Percentiles rank a stretch among this genome's conserved stretches.
phyloP scores from a whole-genome alignment of 805 yeast genomes.

The Wickerhamomyces alni region DNA sequence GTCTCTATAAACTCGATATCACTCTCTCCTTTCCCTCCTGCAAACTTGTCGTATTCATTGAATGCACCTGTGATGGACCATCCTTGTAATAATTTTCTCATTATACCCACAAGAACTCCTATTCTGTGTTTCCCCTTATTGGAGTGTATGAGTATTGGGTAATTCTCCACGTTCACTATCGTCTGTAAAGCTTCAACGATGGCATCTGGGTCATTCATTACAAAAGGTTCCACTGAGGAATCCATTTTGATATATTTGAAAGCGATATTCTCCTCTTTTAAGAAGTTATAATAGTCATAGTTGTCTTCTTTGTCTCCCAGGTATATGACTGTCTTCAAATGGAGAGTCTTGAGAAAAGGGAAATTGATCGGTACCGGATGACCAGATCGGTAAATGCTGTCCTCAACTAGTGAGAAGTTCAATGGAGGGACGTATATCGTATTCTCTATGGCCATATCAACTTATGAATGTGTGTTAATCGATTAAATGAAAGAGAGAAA shows the following conservation, averaged over 20 bases:
- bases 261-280: constrained; percentile 43
- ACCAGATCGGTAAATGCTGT: constrained; percentile 84
- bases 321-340: constrained; percentile 74
- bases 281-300: constrained; percentile 66
- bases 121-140: constrained; percentile 95
- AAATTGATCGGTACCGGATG: constrained; percentile 88
- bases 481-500: no score
- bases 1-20: constrained; percentile 87
- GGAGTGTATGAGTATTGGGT: constrained; percentile 86
- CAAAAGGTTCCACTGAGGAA: constrained; percentile 70
- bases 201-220: constrained; percentile 50
- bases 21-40: constrained; percentile 88
- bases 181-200: constrained; percentile 52
- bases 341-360: constrained; percentile 65
- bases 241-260: constrained; percentile 61
- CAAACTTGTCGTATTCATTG: constrained; percentile 89
- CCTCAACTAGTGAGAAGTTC: constrained; percentile 84
- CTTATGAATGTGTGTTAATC: no score
- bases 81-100: constrained; percentile 80
- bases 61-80: constrained; percentile 93
- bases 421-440: constrained; percentile 74
- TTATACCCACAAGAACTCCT: constrained; percentile 88
- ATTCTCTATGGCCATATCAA: not conserved
- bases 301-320: constrained; percentile 70
- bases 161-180: constrained; percentile 59